Conservation (phyloP, 1,139 yeast species). For the Kodamaea sp. region DNA sequence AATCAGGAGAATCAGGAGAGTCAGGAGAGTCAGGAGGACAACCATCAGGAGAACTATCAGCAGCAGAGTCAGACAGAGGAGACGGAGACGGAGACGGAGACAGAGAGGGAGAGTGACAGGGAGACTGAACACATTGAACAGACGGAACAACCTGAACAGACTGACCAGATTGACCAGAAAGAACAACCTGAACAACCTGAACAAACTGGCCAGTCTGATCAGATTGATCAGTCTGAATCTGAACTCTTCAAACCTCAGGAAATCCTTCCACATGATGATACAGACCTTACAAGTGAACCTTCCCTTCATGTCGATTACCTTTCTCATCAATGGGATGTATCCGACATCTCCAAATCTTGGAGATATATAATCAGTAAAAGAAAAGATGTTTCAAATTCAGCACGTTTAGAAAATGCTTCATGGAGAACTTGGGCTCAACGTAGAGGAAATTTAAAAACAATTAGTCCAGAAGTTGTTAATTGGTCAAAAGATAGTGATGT, state of each 20-base stretch:
- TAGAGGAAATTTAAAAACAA: conserved; percentile 59
- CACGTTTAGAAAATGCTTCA: conserved; percentile 72
- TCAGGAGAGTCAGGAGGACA: no score
- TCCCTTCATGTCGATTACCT: conserved; percentile 89
- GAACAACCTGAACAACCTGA: no score
- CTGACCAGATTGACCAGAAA: no score
- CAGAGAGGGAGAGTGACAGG: neutral
- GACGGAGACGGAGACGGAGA: neutral
- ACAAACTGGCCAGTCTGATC: no score
- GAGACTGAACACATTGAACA: no score
- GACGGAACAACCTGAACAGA: no score
- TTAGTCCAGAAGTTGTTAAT: conserved; percentile 69
- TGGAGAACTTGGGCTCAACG: conserved; percentile 92
- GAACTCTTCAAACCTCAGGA: conserved; percentile 30
- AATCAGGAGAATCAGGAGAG: neutral
- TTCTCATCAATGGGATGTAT: conserved; percentile 93
- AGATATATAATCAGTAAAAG: conserved; percentile 81
- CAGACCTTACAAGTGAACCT: conserved; percentile 76
- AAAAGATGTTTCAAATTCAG: conserved; percentile 65
- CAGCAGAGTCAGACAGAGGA: no score
- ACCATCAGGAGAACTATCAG: no score
- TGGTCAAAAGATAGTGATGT: conserved; percentile 82
- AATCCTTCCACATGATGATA: conserved; percentile 73
- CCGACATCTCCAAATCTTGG: conserved; percentile 93
- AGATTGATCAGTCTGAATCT: neutral